Conservation (phyloP, 352 stramenopile species). For the Sclerospora graminicola region DNA sequence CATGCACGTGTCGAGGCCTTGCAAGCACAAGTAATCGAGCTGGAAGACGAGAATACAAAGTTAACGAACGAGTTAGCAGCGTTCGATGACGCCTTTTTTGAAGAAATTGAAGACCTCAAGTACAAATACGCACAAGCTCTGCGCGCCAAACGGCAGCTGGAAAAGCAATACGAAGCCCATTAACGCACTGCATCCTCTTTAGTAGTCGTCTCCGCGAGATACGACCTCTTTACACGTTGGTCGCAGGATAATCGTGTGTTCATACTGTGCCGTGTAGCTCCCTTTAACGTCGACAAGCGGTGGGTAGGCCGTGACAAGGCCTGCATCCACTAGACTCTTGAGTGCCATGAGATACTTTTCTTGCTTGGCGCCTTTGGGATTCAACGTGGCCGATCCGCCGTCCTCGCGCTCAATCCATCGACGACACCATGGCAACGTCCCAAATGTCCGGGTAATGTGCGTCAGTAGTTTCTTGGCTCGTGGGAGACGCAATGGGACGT, state of each 20-base stretch:
- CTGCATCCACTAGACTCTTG: slow-evolving; percentile 96
- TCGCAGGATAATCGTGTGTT: slow-evolving; percentile 96
- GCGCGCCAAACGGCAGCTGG: slow-evolving; percentile 59
- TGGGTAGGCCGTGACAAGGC: slow-evolving; percentile 93
- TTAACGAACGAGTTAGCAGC: slow-evolving; percentile 74
- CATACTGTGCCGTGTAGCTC: slow-evolving; percentile 98
- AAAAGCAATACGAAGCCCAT: too few species aligned
- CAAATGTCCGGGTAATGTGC: slow-evolving; percentile 99
- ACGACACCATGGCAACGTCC: slow-evolving; percentile 97
- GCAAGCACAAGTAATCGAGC: slow-evolving; percentile 23
- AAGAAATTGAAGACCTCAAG: slow-evolving; percentile 94
- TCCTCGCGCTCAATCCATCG: slow-evolving; percentile 96
- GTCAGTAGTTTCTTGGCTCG: slow-evolving; percentile 91
- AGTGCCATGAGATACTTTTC: slow-evolving; percentile 96
- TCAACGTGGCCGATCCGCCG: slow-evolving; percentile 89
- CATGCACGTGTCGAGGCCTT: slow-evolving; percentile 25
- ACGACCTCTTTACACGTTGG: slow-evolving; percentile 98
- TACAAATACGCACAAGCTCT: slow-evolving; percentile 88
- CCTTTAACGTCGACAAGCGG: slow-evolving; percentile 93
- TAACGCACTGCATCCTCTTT: too few species aligned
- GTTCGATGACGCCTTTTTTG: slow-evolving; percentile 93
- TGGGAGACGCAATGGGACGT: slow-evolving; percentile 88
- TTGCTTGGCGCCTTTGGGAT: slow-evolving; percentile 92
- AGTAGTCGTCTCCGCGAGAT: slow-evolving; percentile 97
- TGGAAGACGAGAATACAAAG: slow-evolving; percentile 66